Conservation (phyloP, 2,329 filamentous ascomycete genomes). For the Fulvia fulva region DNA sequence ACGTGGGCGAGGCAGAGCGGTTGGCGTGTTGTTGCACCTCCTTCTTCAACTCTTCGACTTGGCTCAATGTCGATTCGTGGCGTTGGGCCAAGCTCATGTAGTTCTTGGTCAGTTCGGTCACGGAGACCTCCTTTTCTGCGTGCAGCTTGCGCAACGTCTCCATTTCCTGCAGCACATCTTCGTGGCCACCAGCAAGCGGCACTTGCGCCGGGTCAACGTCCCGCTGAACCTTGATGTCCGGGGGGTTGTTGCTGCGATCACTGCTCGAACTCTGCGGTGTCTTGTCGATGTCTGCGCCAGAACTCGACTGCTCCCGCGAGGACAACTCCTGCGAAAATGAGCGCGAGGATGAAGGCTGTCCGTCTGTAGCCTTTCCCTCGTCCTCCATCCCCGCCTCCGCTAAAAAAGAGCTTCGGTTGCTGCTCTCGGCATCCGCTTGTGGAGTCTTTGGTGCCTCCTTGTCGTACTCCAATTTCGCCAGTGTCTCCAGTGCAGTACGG, state of each 20-base stretch:
- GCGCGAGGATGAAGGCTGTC: conserved; percentile 72
- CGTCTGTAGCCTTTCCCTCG: conserved; percentile 33
- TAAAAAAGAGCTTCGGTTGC: conserved; percentile 75
- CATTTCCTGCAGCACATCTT: conserved; percentile 68
- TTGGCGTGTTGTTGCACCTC: conserved; percentile 63
- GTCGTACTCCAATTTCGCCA: conserved; percentile 77
- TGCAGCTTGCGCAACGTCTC: conserved; percentile 67
- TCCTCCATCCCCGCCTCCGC: conserved; percentile 66
- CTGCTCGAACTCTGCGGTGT: conserved; percentile 8
- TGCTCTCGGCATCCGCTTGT: conserved; percentile 50
- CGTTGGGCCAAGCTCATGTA: conserved; percentile 80
- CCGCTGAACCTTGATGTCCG: neutral
- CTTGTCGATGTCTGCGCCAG: conserved; percentile 35
- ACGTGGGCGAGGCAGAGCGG: conserved; percentile 25
- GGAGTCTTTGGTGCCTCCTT: conserved; percentile 65
- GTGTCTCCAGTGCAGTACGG: conserved; percentile 74
- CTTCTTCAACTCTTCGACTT: conserved; percentile 86
- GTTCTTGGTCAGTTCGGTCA: conserved; percentile 67
- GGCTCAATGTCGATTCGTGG: conserved; percentile 75
- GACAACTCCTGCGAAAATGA: conserved; percentile 93
- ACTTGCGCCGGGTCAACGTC: conserved; percentile 10
- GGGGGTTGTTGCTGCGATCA: conserved; percentile 7
- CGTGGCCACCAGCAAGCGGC: conserved; percentile 36
- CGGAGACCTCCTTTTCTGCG: conserved; percentile 70
- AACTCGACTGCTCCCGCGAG: conserved; percentile 69